Base-by-base conservation (phyloP, 345 rosid genomes). In the Arabidopsis suecica region DNA sequence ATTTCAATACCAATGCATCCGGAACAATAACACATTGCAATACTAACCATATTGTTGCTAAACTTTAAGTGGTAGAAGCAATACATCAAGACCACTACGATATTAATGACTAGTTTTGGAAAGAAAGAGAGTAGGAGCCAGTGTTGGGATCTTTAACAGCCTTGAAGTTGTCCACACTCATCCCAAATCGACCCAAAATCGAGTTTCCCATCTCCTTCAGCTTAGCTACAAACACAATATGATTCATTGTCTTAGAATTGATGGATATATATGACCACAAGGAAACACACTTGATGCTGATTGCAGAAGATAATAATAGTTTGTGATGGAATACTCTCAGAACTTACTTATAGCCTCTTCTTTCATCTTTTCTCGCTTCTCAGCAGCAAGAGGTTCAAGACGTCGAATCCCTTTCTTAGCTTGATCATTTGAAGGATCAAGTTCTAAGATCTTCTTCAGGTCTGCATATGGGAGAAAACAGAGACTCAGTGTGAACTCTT, bases 91-190 rank as follows among this genome's bases (percentile, higher is more conserved):
- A 32, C 54, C 44, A 42, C 63, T 28, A 65, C 13, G 34, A 74
- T 16, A 5, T 2, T 10, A 2, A 44, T 20, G 49, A 42, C 78
- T 73, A 78, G 34, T 68, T 59, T 45, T 89, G 93, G 86, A 90
- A 90, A 7, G 96, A 90, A 72, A 91, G 22, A n/a, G 97, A 92
- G 81, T 90, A 95, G 7, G 97, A 85, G 38, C 98, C 96, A 13
- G 91, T 89, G 80, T 90, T 95, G 59, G 99, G 98, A 84, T 95
- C 98, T 83, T 95, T 83, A 61, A 93, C 93, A 68, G 97, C 88
- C 82, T 95, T 89, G 88, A 95, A 92, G 85, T 95, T 89, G 84
- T 95, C 99, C 8, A 86, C 61, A 34, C 94, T 93, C 98, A 92
- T 90, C 68, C 98, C 99, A 79, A 90, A 89, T 3, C 88, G 86